Base-by-base conservation (phyloP, 768 basidiomycete species). In the Russula olivacea region DNA sequence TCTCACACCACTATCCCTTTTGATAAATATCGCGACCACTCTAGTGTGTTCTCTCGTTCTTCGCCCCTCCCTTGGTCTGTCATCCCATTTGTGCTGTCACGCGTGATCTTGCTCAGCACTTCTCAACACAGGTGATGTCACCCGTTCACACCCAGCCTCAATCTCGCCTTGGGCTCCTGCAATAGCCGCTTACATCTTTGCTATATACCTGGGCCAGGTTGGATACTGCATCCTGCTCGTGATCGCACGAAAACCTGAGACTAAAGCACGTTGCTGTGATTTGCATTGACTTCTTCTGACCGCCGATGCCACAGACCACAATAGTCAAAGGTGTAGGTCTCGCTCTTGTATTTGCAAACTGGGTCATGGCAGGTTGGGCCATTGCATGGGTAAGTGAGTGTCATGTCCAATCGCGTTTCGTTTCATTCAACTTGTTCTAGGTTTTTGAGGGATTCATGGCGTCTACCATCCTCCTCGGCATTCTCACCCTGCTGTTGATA, bases 201-300 rank as follows among this genome's bases (percentile, higher is more conserved):
- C 79, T 2, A 77, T 91, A 66, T 90, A 83, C 64, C 69, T 85
- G 9, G 80, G 79, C 0, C 86, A 89, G 74, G 79, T 97, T 53
- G 93, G 89, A 0, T 94, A 94, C 71, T 95, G 93, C 65, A 65
- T 91, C 14, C 75, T 93, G 19, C 81, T 98, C 4, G 82, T 93
- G 1, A 68, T 88, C 0, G 84, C 86, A 0, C 78, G 80, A 48
- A 91, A 85, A 65, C 78, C 83, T 0, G 91, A 93, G 71, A 96
- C 93, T 5, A 94, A 93, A 78, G 90, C 84, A 61, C 51, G 78
- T 19, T 34, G 41, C 17, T 32, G 23, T 30, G 25, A 1, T 40
- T 32, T 17, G 19, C 21, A 28, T 55, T 52, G 12, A 40, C 41
- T 17, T 21, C 40, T n/a, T 23, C 53, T 64, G 48, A 66, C 67